Conservation (phyloP, 2,329 filamentous ascomycete genomes). For the Talaromyces verruculosus region DNA sequence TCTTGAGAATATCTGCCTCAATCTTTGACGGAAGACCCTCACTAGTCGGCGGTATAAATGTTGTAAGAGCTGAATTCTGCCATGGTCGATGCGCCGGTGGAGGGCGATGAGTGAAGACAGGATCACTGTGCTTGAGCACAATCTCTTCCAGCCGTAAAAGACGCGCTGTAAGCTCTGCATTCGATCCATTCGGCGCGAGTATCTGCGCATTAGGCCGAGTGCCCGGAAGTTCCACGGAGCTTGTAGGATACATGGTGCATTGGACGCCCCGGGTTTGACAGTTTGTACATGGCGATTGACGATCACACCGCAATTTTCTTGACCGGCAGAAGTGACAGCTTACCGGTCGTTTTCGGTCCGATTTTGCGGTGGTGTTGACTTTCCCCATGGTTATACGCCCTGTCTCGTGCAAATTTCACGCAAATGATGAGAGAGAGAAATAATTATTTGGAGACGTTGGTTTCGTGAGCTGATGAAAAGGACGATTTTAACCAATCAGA, state of each 20-base stretch:
- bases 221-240: background rate
- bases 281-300: constrained; percentile 51
- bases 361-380: background rate
- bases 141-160: constrained; percentile 14
- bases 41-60: background rate
- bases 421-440: background rate
- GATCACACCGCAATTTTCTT: constrained; percentile 54
- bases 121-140: constrained; percentile 11
- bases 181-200: background rate
- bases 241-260: constrained; percentile 26
- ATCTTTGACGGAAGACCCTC: constrained; percentile 10
- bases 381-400: background rate
- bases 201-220: background rate
- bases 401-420: too few species aligned
- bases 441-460: background rate
- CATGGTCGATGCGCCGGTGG: constrained; percentile 8
- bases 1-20: constrained; percentile 13
- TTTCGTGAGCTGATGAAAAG: background rate
- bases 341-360: constrained; percentile 30
- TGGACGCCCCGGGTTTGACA: constrained; percentile 39
- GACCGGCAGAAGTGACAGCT: constrained; percentile 38
- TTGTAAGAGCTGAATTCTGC: constrained; percentile 6
- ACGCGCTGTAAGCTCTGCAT: constrained; percentile 15
- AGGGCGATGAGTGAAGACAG: background rate
- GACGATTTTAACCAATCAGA: constrained; percentile 4